Evolutionary conservation across 805 yeast genomes (phyloP), one percentile per base, ranked within the genome.

Genomic region (Candida easanensis): DNA sequence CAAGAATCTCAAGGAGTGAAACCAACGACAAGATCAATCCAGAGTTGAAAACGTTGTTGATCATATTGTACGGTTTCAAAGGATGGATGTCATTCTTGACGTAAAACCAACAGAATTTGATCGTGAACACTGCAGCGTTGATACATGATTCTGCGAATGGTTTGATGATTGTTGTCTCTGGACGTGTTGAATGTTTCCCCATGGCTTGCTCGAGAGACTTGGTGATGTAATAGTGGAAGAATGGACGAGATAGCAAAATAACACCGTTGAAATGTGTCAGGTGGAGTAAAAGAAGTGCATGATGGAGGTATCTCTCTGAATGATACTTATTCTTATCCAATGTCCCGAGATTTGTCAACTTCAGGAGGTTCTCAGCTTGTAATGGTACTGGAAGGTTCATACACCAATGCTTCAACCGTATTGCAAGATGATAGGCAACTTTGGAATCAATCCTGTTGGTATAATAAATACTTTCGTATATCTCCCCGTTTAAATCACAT

Each of bases 241-340:
- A 69, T 6, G 76, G 74, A 14, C 69, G 54, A 30, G 69, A 55
- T 16, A 70, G 52, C 31, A 69, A 43, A 36, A 64, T 55, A 13
- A 67, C 59, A 0, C 64, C 67, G 41, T 58, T 58, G 25, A 69
- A 51, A 36, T 69, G 66, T 16, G 60, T 53, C 6, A 69, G 46
- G 49, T 70, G 70, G 5, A 65, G 51, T 10, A 64, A 43, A 22
- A 65, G 51, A 20, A 39, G 39, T 23, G 44, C 41, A 34, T 48
- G 52, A 15, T 49, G 52, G 19, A 11, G 3, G 20, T 37, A 37
- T 16, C 39, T 18, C 17, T 28, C 39, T 5, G 7, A 18, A 14
- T 15, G 33, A 5, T 27, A 20, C 15, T 37, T 37, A 4, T 25
- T 27, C 25, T 37, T 37, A 11, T 37, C 39, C 25, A 37, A 13